Conservation (phyloP, 345 rosid species). For the Theobroma cacao region DNA sequence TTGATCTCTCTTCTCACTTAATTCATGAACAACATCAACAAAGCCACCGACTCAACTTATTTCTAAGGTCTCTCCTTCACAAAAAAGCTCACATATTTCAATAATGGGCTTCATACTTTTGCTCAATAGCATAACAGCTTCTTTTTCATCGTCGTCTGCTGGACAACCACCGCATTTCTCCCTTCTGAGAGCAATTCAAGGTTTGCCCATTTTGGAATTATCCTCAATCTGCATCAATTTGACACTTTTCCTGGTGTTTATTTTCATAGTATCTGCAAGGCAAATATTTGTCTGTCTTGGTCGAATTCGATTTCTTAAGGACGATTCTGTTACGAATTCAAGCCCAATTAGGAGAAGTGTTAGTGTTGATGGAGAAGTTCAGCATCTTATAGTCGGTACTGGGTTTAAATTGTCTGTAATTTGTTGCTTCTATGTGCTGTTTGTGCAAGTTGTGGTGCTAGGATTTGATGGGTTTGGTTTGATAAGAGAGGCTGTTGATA, state of each 20-base stretch:
- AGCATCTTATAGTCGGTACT: slow-evolving; percentile 44
- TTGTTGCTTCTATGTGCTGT: slow-evolving; percentile 75
- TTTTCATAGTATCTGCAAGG: slow-evolving; percentile 60
- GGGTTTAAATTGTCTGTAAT: slow-evolving; percentile 61
- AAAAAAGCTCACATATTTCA: slow-evolving; percentile 16
- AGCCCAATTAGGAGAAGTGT: slow-evolving; percentile 39
- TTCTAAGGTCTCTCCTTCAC: slow-evolving; percentile 24
- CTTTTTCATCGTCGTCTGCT: slow-evolving; percentile 15
- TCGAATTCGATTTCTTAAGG: slow-evolving; percentile 59
- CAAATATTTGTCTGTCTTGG: slow-evolving; percentile 63
- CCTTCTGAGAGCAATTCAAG: slow-evolving; percentile 35
- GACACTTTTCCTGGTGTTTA: slow-evolving; percentile 57
- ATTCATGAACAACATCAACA: slow-evolving; percentile 14
- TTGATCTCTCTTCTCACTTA: slow-evolving; percentile 32
- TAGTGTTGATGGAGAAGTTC: slow-evolving; percentile 45
- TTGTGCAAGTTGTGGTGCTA: slow-evolving; percentile 63
- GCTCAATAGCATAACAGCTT: slow-evolving; percentile 34
- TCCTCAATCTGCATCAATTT: slow-evolving; percentile 69
- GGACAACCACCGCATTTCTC: slow-evolving; percentile 18
- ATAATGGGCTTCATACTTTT: slow-evolving; percentile 36
- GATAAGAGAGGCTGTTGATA: slow-evolving; percentile 48
- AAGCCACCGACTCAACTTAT: slow-evolving; percentile 32
- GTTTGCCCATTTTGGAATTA: slow-evolving; percentile 62
- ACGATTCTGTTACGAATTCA: slow-evolving; percentile 49
- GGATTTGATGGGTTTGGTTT: slow-evolving; percentile 71